Base-by-base conservation (phyloP, 1,284 basidiomycete genomes). In the Kalmanozyma brasiliensis region DNA sequence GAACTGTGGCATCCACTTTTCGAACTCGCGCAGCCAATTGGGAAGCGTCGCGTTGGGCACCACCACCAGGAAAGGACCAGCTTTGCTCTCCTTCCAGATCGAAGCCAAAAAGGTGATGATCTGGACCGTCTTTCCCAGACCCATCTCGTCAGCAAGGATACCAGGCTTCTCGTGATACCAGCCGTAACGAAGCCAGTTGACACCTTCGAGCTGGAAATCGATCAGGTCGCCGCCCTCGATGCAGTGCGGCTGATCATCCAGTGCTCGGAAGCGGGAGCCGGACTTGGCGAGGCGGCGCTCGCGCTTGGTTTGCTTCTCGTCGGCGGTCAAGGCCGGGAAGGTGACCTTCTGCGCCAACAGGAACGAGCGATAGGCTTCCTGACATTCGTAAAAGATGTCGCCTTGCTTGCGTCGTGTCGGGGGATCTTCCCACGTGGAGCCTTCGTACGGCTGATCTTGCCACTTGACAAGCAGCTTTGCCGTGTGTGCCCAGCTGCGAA, bases 141-240 rank as follows among this genome's bases (percentile, higher is more conserved):
- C 61, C 95, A 98, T 98, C 83, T 98, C 95, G 79, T 98, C 95
- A 3, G 94, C 94, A n/a, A 98, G 86, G 70, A 97, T 98, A 73
- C 91, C 94, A 34, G 90, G 89, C 67, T 94, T 92, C 40, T 87
- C 86, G 70, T 88, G 89, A 87, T 72, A 58, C 74, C 69, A 77
- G 43, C 77, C 62, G 23, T 61, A 79, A 32, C 74, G 74, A 22
- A 97, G 85, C 93, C 94, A 97, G 66, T 94, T 94, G 64, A 97
- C 89, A 6, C 95, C 94, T 48, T 93, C 89, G 22, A 95, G 86
- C 89, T 94, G 79, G 45, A 71, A 74, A 51, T 67, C 62, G 53
- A 67, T 82, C 43, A 85, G 83, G 32, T 66, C 51, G 8, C 85
- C 85, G 19, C 84, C 84, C 7, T 79, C 79, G 32, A 86, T 75